Base-by-base conservation (phyloP, 805 yeast genomes). In the Saturnispora gosingensis region DNA sequence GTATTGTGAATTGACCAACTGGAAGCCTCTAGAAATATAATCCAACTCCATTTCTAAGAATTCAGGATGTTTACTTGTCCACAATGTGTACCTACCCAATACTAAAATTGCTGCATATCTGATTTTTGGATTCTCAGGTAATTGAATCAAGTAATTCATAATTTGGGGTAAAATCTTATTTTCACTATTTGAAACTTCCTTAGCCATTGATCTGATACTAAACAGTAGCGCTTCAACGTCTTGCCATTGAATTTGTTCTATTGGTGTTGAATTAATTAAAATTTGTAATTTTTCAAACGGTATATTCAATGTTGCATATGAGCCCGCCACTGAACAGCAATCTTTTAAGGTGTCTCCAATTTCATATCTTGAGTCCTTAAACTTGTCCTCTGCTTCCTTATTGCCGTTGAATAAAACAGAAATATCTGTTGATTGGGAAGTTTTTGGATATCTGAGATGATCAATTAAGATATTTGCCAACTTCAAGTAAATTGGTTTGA, bases 271-370 rank as follows among this genome's bases (percentile, higher is more conserved):
- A 28, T 49, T 50, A 32, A 66, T 62, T 15, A 65, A 67, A 46
- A 63, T 50, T 57, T 78, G 78, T 46, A 89, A 77, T 59, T 75
- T 77, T 35, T 70, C 69, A 59, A 81, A 84, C 18, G 97, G 95
- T 50, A 86, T 82, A 22, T 70, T 66, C 35, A 93, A 72, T 0
- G 96, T 88, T 40, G 68, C 71, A 9, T 77, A 69, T 3, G 95
- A 74, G 1, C 98, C 98, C 43, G 88, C 81, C 3, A 93, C 91
- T 1, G 87, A 86, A 59, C 97, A 87, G 71, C 98, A 89, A 64
- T 89, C 96, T 63, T 95, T 95, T 55, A 93, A 71, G n/a, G 91
- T 96, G 65, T 93, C 98, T 38, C 98, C 98, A 86, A 93, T 87
- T 52, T 88, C 96, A 67, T 93, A 93, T 61, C 99, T 77, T 68